Evolutionary conservation across 257 asterid genomes (phyloP).

Genomic region (Euphrasia confusa): DNA sequence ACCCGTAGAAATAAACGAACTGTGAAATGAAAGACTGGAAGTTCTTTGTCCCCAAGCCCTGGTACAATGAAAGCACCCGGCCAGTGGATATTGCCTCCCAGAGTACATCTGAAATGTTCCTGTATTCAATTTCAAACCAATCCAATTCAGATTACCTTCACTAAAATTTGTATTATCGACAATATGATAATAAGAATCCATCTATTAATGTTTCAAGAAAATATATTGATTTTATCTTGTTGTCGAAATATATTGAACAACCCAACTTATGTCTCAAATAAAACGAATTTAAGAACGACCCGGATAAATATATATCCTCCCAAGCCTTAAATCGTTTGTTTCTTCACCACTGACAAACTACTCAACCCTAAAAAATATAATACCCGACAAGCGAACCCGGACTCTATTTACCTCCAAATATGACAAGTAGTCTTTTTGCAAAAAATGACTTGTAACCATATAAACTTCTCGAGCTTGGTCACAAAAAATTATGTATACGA

Average conservation of each 20-base stretch:
- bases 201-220: no score
- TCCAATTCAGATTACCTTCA: conserved; percentile 2
- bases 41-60: conserved; percentile 87
- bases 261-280: no score
- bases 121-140: conserved; percentile 31
- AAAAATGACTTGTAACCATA: background rate
- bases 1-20: conserved; percentile 84
- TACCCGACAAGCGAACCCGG: background rate
- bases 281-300: background rate
- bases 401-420: no score
- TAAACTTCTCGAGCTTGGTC: background rate
- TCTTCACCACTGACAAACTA: background rate
- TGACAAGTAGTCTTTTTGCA: no score
- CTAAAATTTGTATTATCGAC: background rate
- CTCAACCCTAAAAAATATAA: conserved; percentile 9
- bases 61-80: conserved; percentile 65
- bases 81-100: conserved; percentile 81
- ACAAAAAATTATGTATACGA: no score
- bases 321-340: background rate
- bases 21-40: conserved; percentile 79
- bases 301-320: background rate
- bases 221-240: background rate
- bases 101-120: conserved; percentile 82
- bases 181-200: background rate
- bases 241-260: no score